These are phyloP conservation scores for Talaromyces atroroseus DNA, from an alignment of 2,329 filamentous ascomycete genomes.

Conservation along the genomic window DNA sequence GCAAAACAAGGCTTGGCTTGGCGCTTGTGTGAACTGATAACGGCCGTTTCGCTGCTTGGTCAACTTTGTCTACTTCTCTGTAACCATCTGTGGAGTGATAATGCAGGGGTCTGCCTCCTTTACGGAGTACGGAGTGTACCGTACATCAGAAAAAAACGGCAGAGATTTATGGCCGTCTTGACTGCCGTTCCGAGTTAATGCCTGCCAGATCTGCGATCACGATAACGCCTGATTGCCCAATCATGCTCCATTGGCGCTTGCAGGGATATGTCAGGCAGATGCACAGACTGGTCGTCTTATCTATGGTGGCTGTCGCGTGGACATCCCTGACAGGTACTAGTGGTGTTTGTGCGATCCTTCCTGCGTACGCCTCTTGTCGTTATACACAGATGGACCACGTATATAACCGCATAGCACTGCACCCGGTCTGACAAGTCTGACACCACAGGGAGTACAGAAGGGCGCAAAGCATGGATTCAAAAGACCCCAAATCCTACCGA, in stretches of 20 bases:
- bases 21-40: conserved; percentile 1
- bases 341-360: neutral
- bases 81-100: too few species aligned
- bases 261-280: too few species aligned
- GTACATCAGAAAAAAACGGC: too few species aligned
- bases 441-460: neutral
- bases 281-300: neutral
- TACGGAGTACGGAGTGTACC: too few species aligned
- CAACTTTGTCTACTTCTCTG: neutral
- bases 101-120: too few species aligned
- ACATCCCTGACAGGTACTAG: conserved; percentile 8
- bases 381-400: neutral
- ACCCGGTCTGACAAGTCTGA: too few species aligned
- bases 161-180: neutral
- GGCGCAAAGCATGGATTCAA: conserved; percentile 15
- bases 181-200: neutral
- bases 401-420: too few species aligned
- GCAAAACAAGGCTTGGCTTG: neutral
- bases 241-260: conserved; percentile 6
- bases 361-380: too few species aligned
- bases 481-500: conserved; percentile 11
- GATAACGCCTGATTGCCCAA: conserved; percentile 10
- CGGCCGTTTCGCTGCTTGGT: neutral
- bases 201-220: neutral
- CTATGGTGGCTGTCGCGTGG: conserved; percentile 7